Evolutionary conservation across 345 rosid species (phyloP), one percentile per base, ranked within the genome.

Genomic region (Camelina sativa): DNA sequence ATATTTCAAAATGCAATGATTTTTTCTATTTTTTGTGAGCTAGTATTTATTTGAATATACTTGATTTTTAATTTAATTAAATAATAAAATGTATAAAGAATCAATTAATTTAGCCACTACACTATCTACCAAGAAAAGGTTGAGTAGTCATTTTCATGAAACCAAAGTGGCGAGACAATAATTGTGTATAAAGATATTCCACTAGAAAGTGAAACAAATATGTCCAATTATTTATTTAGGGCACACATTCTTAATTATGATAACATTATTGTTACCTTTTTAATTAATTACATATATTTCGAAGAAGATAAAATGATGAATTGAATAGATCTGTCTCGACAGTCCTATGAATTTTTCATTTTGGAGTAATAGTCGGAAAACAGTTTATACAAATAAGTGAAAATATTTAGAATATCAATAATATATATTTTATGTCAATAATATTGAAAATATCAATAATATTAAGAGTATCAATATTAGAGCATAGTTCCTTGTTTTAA

Each of bases 131-230:
- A 62, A 67, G 30, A 58, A 80, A 64, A 72, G 64, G 35, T 13
- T 48, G 71, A 54, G 79, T 65, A 20, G 69, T 65, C 61, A 30
- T 17, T 78, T 72, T 41, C 63, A 54, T 51, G 22, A 28, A 17
- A 57, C 54, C 62, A 41, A 65, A 71, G 73, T 77, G 73, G 76
- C 58, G 72, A 55, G 57, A 50, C 59, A 74, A 74, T 65, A 46
- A 74, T 74, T 74, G 59, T 74, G 71, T 65, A 56, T 65, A 65
- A 74, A 74, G 71, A 73, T 65, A 73, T 71, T 79, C 57, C 71
- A 35, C 71, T 46, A n/a, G 37, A 58, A 76, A 69, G 56, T 64
- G 69, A 57, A 68, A 9, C 62, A 75, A 68, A 75, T 51, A 58
- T 67, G 67, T 60, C 60, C 53, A 75, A 20, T 57, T 63, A 63